These are phyloP conservation scores for Epichloe amarillans DNA, from an alignment of 2,329 filamentous ascomycete genomes.

Conservation along the genomic window DNA sequence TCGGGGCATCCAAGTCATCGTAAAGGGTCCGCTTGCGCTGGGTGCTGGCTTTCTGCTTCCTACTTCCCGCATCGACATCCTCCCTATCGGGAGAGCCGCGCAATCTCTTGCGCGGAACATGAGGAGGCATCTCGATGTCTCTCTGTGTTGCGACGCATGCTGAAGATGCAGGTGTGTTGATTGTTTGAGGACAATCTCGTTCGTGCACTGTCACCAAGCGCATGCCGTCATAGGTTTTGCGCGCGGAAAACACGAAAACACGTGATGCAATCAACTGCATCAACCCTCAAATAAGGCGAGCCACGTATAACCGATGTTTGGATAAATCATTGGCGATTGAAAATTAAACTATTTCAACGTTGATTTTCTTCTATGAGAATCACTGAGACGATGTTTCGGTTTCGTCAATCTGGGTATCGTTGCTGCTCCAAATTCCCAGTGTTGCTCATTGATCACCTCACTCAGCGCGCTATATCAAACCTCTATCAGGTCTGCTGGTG, in stretches of 20 bases:
- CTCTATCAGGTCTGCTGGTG: slow-evolving; percentile 61
- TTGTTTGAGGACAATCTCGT: neutral
- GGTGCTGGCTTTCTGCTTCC: slow-evolving; percentile 6
- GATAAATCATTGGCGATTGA: neutral
- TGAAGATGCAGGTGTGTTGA: neutral
- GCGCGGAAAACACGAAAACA: slow-evolving; percentile 16
- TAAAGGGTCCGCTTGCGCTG: slow-evolving; percentile 36
- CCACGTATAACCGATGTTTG: neutral
- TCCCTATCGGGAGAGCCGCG: slow-evolving; percentile 30
- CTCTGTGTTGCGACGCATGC: slow-evolving; percentile 6
- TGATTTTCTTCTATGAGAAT: neutral
- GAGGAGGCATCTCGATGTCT: slow-evolving; percentile 45
- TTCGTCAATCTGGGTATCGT: neutral
- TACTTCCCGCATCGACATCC: slow-evolving; percentile 11
- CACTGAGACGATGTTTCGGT: neutral
- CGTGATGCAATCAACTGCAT: slow-evolving; percentile 10
- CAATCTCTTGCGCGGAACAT: slow-evolving; percentile 53
- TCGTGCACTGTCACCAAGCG: neutral
- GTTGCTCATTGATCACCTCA: neutral
- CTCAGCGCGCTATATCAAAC: slow-evolving; percentile 4
- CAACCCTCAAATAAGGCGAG: neutral
- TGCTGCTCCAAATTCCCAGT: neutral
- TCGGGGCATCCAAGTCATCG: slow-evolving; percentile 43
- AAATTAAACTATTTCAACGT: neutral
- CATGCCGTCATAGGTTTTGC: slow-evolving; percentile 15